Evolutionary conservation across 805 yeast species (phyloP).

Genomic region (Cyberlindnera saturnus): DNA sequence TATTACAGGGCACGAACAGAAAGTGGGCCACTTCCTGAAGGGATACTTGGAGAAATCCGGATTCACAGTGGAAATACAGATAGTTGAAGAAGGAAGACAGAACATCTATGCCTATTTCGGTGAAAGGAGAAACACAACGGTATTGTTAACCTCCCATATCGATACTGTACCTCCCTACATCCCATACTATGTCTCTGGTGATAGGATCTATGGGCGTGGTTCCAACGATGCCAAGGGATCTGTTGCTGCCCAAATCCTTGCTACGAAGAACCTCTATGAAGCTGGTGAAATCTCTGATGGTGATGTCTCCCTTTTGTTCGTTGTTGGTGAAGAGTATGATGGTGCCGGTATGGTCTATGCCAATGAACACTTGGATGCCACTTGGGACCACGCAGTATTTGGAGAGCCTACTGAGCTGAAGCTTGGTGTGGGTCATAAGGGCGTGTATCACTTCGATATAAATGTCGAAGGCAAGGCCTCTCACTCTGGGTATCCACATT

Average conservation of each 20-base stretch:
- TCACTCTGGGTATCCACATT: slow-evolving; percentile 67
- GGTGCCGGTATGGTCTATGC: slow-evolving; percentile 58
- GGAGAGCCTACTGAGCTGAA: slow-evolving; percentile 74
- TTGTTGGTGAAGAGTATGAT: slow-evolving; percentile 66
- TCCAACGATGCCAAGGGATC: slow-evolving; percentile 68
- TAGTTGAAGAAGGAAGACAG: slow-evolving; percentile 30
- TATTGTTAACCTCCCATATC: slow-evolving; percentile 56
- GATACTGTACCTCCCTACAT: slow-evolving; percentile 70
- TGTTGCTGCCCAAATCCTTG: slow-evolving; percentile 54
- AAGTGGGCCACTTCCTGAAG: slow-evolving; percentile 13
- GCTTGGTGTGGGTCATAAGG: slow-evolving; percentile 68
- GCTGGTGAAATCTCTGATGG: slow-evolving; percentile 38
- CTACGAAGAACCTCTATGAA: slow-evolving; percentile 42
- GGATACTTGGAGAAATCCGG: slow-evolving; percentile 27
- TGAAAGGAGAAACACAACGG: slow-evolving; percentile 38
- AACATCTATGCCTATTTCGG: slow-evolving; percentile 53
- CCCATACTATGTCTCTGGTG: slow-evolving; percentile 40
- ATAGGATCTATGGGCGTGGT: slow-evolving; percentile 59
- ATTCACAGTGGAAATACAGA: slow-evolving; percentile 44
- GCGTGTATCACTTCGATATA: slow-evolving; percentile 38
- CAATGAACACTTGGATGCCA: slow-evolving; percentile 26
- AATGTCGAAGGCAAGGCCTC: slow-evolving; percentile 50
- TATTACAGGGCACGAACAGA: slow-evolving; percentile 14
- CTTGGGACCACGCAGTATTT: slow-evolving; percentile 58
- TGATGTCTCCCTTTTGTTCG: slow-evolving; percentile 53